Evolutionary conservation across 257 asterid genomes (phyloP).

Genomic region (Solanum bulbocastanum): DNA sequence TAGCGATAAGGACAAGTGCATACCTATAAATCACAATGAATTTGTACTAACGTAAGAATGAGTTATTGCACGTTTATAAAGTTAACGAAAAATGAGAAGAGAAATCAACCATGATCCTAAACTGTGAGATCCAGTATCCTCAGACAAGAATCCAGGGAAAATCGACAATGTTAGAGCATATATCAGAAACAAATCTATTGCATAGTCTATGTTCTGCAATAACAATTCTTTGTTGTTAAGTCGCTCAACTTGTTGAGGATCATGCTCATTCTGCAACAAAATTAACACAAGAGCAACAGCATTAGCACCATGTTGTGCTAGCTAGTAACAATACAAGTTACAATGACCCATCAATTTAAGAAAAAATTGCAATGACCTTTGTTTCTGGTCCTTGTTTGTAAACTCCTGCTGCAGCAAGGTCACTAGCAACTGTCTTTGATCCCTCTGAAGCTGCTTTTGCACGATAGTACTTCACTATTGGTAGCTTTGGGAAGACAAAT

Average conservation of each 20-base stretch:
- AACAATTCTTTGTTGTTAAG: constrained; percentile 26
- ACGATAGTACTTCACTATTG: constrained; percentile 29
- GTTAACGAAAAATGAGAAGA: background rate
- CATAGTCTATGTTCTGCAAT: constrained; percentile 25
- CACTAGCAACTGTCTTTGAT: constrained; percentile 29
- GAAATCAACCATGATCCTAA: constrained; percentile 26
- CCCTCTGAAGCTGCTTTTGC: constrained; percentile 40
- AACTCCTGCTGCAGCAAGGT: constrained; percentile 34
- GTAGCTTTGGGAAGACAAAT: constrained; percentile 27
- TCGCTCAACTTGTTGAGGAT: constrained; percentile 7
- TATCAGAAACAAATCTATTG: constrained; percentile 24
- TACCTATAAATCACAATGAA: constrained; percentile 15
- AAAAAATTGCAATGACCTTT: background rate
- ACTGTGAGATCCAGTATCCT: constrained; percentile 34
- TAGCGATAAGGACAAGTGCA: constrained; percentile 24
- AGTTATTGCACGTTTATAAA: background rate
- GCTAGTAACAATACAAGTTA: background rate
- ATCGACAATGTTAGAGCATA: constrained; percentile 24
- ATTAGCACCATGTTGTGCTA: background rate
- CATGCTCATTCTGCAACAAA: constrained; percentile 7
- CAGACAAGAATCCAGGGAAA: constrained; percentile 35
- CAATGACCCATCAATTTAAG: background rate
- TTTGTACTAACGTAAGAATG: background rate
- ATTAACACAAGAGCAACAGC: background rate
- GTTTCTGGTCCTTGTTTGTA: background rate